Evolutionary conservation across 805 yeast genomes (phyloP).

Genomic region (Sporopachydermia lactativora): DNA sequence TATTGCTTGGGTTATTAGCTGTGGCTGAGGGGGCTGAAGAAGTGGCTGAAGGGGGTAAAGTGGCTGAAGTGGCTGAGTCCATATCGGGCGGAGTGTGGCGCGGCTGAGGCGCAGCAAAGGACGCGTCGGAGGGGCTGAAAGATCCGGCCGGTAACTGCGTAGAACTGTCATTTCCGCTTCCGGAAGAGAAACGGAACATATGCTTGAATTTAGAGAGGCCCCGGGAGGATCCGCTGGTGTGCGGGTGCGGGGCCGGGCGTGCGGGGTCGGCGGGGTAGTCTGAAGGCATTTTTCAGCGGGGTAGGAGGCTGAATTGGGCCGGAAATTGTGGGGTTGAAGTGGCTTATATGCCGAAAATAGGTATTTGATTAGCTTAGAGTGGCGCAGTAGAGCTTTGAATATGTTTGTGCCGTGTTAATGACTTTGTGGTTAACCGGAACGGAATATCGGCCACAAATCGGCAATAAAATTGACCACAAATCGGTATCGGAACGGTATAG

Average conservation of each 20-base stretch:
- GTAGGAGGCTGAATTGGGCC: neutral
- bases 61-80: neutral
- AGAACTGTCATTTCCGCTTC: too few relatives aligned
- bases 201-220: neutral
- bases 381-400: neutral
- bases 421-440: neutral
- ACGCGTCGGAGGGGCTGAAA: neutral
- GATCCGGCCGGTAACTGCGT: too few relatives aligned
- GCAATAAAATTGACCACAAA: too few relatives aligned
- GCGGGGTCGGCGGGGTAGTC: neutral
- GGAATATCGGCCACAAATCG: neutral
- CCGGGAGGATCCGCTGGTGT: neutral
- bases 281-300: neutral
- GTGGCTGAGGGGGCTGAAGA: neutral
- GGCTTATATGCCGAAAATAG: too few relatives aligned
- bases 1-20: slow-evolving; percentile 10
- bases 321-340: too few relatives aligned
- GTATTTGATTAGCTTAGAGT: neutral
- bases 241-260: neutral
- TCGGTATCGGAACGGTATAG: neutral
- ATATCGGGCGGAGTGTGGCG: too few relatives aligned
- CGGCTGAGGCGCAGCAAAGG: neutral
- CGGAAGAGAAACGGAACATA: neutral
- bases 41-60: neutral
- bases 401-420: neutral